Percentiles rank a stretch among this genome's conserved stretches.
Conservation (phyloP, 768 basidiomycete species). For the Leccinum disarticulatum region DNA sequence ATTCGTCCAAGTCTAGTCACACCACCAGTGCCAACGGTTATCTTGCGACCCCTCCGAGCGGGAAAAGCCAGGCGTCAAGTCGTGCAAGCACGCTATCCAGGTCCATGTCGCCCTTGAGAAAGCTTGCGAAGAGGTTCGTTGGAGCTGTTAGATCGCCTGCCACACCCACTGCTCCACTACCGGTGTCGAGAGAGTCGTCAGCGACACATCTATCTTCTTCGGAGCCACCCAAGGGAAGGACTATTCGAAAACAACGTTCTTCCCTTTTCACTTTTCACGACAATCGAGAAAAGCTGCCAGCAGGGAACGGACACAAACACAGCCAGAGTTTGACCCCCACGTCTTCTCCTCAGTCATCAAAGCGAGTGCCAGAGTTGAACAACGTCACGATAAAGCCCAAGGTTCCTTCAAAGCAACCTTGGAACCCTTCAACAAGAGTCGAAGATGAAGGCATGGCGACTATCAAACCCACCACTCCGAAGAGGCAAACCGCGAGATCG, state of each 20-base stretch:
- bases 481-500: constrained; percentile 49
- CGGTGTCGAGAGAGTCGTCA: constrained; percentile 41
- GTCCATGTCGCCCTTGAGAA: constrained; percentile 80
- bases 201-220: constrained; percentile 46
- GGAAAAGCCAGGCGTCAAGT: constrained; percentile 43
- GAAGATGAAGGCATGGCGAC: constrained; percentile 48
- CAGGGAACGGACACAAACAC: constrained; percentile 65
- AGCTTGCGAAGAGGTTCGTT: constrained; percentile 70
- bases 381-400: constrained; percentile 42
- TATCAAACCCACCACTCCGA: constrained; percentile 50
- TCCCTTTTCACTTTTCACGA: constrained; percentile 59
- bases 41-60: constrained; percentile 62
- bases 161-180: constrained; percentile 46
- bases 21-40: constrained; percentile 51
- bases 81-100: constrained; percentile 52
- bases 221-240: constrained; percentile 44
- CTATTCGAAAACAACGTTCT: constrained; percentile 56
- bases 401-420: constrained; percentile 46
- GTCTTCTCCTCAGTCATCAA: constrained; percentile 49
- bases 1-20: constrained; percentile 64
- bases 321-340: constrained; percentile 73
- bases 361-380: constrained; percentile 37
- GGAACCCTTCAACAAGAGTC: constrained; percentile 86
- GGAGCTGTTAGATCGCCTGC: constrained; percentile 41
- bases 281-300: constrained; percentile 46